phyloP scores from a whole-genome alignment of 2,329 filamentous ascomycete genomes.

The Pyrenophora tritici-repentis region DNA sequence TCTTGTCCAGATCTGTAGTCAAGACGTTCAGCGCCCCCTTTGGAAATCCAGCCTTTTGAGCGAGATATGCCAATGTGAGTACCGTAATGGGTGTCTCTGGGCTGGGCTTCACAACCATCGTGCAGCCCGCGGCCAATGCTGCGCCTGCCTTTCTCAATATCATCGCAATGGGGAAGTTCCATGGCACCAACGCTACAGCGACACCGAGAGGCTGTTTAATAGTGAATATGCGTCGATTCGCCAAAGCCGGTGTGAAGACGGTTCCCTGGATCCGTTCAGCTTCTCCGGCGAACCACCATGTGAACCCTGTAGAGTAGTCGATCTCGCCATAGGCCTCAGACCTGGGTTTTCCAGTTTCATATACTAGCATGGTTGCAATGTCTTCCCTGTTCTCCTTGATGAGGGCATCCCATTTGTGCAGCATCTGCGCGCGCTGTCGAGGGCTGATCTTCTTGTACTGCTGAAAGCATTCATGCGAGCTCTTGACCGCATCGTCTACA shows the following conservation, averaged over 20 bases:
- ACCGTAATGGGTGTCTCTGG: conserved; percentile 49
- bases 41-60: conserved; percentile 54
- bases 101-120: conserved; percentile 64
- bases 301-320: conserved; percentile 60
- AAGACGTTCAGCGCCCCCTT: conserved; percentile 66
- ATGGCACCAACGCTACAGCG: conserved; percentile 70
- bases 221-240: conserved; percentile 69
- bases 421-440: conserved; percentile 63
- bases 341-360: conserved; percentile 62
- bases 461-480: conserved; percentile 65
- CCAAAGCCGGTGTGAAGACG: conserved; percentile 62
- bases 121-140: conserved; percentile 72
- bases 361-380: conserved; percentile 65
- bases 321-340: conserved; percentile 59
- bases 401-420: conserved; percentile 68
- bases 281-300: conserved; percentile 64
- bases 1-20: conserved; percentile 63
- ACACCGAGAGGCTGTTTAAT: conserved; percentile 78
- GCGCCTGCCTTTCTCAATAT: conserved; percentile 70
- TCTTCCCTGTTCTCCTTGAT: conserved; percentile 67
- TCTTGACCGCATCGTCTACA: conserved; percentile 64
- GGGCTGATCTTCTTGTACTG: conserved; percentile 65
- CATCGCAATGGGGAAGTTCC: conserved; percentile 74
- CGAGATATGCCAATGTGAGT: conserved; percentile 46
- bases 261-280: conserved; percentile 67